Evolutionary conservation across 768 basidiomycete genomes (phyloP).

Genomic region (Podaxis carcinomalis): DNA sequence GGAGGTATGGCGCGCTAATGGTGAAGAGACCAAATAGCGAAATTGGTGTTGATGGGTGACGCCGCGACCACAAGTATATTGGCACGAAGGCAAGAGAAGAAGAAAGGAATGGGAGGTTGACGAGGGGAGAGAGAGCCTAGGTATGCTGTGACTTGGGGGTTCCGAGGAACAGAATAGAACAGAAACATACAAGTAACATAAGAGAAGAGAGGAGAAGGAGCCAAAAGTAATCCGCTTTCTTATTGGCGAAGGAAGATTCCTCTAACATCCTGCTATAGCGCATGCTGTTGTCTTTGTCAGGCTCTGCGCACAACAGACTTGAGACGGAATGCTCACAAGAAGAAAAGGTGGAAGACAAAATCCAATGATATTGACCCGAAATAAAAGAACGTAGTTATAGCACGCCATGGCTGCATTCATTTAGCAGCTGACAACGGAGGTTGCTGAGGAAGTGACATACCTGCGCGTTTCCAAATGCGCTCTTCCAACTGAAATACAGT

Average conservation of each 20-base stretch:
- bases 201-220: slow-evolving; percentile 77
- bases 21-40: slow-evolving; percentile 94
- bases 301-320: neutral
- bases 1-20: slow-evolving; percentile 94
- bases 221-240: slow-evolving; percentile 94
- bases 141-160: slow-evolving; percentile 4
- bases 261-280: slow-evolving; percentile 95
- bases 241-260: slow-evolving; percentile 91
- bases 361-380: slow-evolving; percentile 93
- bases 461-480: slow-evolving; percentile 78
- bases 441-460: slow-evolving; percentile 31
- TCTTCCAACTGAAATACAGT: slow-evolving; percentile 88
- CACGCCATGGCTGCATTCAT: slow-evolving; percentile 71
- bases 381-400: slow-evolving; percentile 90
- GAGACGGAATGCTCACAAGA: slow-evolving; percentile 67
- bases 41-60: slow-evolving; percentile 93
- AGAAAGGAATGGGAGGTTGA: slow-evolving; percentile 91
- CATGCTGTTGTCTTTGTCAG: slow-evolving; percentile 57
- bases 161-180: neutral
- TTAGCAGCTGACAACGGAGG: slow-evolving; percentile 6
- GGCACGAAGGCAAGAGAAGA: slow-evolving; percentile 91
- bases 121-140: slow-evolving; percentile 77
- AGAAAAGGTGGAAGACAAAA: slow-evolving; percentile 96
- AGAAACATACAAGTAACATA: slow-evolving; percentile 74
- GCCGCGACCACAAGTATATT: slow-evolving; percentile 95